Conservation (phyloP, 106 monocot genomes). For the Apostasia ramifera region DNA sequence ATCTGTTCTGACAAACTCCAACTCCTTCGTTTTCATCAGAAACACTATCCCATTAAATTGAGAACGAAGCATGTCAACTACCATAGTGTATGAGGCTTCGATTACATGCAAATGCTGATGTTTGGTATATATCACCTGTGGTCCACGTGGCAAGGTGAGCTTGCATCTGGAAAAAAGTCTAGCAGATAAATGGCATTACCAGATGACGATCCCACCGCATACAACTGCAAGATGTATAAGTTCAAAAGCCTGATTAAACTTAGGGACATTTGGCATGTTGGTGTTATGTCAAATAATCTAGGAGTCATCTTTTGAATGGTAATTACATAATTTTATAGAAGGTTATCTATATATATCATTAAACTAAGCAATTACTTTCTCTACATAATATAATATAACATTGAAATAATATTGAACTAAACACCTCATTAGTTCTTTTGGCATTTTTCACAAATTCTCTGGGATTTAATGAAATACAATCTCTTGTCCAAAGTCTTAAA, state of each 20-base stretch:
- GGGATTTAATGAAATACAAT: too few relatives aligned
- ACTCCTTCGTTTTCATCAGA: conserved; percentile 16
- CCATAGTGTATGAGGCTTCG: not conserved
- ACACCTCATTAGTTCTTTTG: too few relatives aligned
- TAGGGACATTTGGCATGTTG: too few relatives aligned
- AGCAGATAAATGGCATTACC: conserved; percentile 58
- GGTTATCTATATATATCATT: too few relatives aligned
- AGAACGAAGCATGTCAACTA: not conserved
- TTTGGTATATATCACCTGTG: conserved; percentile 34
- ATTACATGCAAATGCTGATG: not conserved
- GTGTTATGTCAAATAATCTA: too few relatives aligned
- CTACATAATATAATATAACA: too few relatives aligned
- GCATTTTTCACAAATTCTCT: too few relatives aligned
- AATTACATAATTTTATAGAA: too few relatives aligned
- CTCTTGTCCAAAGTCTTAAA: too few relatives aligned
- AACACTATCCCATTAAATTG: not conserved
- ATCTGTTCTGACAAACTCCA: conserved; percentile 32
- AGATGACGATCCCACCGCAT: conserved; percentile 58
- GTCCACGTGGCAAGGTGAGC: conserved; percentile 78
- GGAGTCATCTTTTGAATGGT: too few relatives aligned
- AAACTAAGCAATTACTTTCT: too few relatives aligned
- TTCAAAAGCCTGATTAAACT: not conserved
- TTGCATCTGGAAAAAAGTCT: conserved; percentile 64
- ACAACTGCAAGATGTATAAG: conserved; percentile 43
- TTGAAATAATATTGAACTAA: too few relatives aligned